Evolutionary conservation across 768 basidiomycete species (phyloP).

Genomic region (Suillus americanus): DNA sequence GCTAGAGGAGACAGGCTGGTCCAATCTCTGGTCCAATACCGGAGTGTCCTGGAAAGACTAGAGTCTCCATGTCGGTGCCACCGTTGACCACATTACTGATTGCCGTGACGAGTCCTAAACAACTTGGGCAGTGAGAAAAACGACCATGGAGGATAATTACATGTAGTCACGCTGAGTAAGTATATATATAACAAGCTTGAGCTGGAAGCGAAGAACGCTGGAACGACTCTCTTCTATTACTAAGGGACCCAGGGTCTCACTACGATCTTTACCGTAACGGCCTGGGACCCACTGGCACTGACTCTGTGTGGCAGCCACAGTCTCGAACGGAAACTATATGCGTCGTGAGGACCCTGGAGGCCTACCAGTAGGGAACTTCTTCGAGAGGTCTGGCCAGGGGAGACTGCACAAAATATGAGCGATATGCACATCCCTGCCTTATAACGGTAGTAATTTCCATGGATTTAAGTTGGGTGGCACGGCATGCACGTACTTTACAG

Average conservation of each 20-base stretch:
- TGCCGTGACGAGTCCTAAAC: background rate
- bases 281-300: background rate
- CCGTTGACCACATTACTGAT: background rate
- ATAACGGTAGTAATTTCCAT: background rate
- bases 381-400: no score
- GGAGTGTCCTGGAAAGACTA: background rate
- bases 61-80: background rate
- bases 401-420: no score
- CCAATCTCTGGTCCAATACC: background rate
- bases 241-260: no score
- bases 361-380: background rate
- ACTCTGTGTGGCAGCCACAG: background rate
- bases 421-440: background rate
- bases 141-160: background rate
- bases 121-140: no score
- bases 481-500: background rate
- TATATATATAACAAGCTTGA: background rate
- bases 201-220: no score
- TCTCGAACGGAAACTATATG: background rate
- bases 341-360: background rate
- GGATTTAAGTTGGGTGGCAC: no score
- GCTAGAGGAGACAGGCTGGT: background rate
- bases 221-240: no score
- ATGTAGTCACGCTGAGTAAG: background rate
- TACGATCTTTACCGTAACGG: no score